A percentile compares a stretch with the other conserved stretches of the same genome.
These are phyloP conservation scores for Myxozyma neglecta DNA, from an alignment of 805 yeast genomes.

Conservation along the genomic window DNA sequence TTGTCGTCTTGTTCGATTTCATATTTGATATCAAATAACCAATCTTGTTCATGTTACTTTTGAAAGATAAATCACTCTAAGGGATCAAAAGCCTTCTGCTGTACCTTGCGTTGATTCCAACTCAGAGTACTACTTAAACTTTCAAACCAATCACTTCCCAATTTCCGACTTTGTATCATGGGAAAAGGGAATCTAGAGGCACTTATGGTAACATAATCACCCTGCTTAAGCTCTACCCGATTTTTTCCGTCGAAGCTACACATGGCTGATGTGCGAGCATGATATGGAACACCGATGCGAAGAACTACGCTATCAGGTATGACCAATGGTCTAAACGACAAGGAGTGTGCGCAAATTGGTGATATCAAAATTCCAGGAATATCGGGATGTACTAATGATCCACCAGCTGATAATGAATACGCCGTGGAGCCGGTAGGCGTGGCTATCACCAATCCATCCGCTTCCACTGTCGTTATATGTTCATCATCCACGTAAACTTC, in stretches of 20 bases:
- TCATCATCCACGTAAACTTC: constrained; percentile 53
- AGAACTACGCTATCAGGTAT: constrained; percentile 87
- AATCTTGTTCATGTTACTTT: too few species aligned
- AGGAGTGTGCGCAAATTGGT: constrained; percentile 94
- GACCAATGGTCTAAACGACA: constrained; percentile 87
- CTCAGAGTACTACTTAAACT: constrained; percentile 80
- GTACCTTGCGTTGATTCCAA: constrained; percentile 91
- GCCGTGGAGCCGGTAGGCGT: constrained; percentile 88
- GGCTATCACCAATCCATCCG: constrained; percentile 64
- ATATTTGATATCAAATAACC: not conserved
- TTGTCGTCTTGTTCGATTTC: not conserved
- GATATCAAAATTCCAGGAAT: constrained; percentile 90
- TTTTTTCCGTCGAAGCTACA: constrained; percentile 93
- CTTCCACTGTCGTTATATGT: constrained; percentile 59
- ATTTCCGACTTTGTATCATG: constrained; percentile 71
- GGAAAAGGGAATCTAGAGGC: constrained; percentile 94
- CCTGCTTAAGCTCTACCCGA: constrained; percentile 73
- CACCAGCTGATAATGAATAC: constrained; percentile 92
- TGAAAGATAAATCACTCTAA: too few species aligned
- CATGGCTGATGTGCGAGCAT: constrained; percentile 90
- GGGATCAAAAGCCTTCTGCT: constrained; percentile 46
- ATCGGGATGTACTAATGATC: constrained; percentile 90
- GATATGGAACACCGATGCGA: constrained; percentile 73
- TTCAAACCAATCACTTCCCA: constrained; percentile 68
- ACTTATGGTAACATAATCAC: constrained; percentile 79